phyloP scores from a whole-genome alignment of 202 grass and related monocot species.

The Alloteropsis angusta region DNA sequence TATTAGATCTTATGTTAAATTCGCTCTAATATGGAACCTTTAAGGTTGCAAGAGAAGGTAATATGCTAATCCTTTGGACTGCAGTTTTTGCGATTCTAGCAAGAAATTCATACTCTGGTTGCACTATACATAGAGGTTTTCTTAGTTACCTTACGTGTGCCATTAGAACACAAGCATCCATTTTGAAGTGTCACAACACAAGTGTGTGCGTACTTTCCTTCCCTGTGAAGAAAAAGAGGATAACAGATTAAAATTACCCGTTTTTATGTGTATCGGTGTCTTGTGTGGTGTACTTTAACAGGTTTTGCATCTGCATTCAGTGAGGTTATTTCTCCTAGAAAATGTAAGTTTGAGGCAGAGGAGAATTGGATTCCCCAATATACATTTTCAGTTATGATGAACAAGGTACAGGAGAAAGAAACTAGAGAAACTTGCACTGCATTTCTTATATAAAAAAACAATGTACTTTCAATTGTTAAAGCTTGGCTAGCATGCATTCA shows the following conservation, averaged over 20 bases:
- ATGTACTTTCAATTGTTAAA: conserved; percentile 16
- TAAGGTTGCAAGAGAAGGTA: not conserved
- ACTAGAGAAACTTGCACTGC: not conserved
- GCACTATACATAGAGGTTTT: conserved; percentile 27
- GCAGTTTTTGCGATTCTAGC: too few species aligned
- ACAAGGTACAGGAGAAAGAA: conserved; percentile 10
- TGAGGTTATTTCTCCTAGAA: not conserved
- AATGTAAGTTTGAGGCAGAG: not conserved
- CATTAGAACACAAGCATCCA: conserved; percentile 66
- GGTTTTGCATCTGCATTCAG: not conserved
- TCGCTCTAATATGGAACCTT: not conserved
- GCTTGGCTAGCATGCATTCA: conserved; percentile 15
- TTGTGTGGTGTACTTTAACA: not conserved
- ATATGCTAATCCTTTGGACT: not conserved
- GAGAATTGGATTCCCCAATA: not conserved
- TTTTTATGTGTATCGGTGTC: not conserved
- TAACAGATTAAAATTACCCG: not conserved
- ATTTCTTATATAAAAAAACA: conserved; percentile 15
- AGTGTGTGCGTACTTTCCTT: conserved; percentile 80
- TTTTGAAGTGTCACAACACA: conserved; percentile 94
- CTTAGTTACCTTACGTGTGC: conserved; percentile 55
- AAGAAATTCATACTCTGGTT: too few species aligned
- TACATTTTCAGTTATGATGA: not conserved
- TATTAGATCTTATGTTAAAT: conserved; percentile 4
- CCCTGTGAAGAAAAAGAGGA: conserved; percentile 49